Conservation (phyloP, 108 stramenopile species). For the Cyclotella atomus region DNA sequence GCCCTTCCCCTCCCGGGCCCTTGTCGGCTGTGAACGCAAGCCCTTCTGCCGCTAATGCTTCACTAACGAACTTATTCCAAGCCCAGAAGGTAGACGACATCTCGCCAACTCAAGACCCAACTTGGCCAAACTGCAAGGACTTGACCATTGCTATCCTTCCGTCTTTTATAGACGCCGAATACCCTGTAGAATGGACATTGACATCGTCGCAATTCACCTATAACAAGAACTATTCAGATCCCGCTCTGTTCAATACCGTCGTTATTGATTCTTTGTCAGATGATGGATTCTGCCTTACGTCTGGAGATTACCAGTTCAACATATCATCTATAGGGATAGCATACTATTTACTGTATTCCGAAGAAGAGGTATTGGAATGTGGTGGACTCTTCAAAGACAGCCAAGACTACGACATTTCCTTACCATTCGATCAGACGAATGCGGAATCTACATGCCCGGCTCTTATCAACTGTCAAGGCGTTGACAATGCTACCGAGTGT, state of each 20-base stretch:
- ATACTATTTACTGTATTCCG: neutral
- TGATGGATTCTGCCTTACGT: neutral
- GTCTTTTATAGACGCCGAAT: neutral
- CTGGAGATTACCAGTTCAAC: neutral
- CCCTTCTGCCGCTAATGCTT: too few relatives aligned
- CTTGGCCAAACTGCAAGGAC: neutral
- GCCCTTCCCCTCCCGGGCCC: too few relatives aligned
- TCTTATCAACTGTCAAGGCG: neutral
- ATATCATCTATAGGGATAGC: neutral
- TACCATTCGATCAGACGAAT: neutral
- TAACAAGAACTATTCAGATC: neutral
- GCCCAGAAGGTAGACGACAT: too few relatives aligned
- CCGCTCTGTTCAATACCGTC: neutral
- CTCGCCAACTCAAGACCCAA: too few relatives aligned
- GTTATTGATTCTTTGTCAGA: neutral
- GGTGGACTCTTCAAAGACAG: conserved; percentile 1
- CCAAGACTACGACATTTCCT: neutral
- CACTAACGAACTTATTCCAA: too few relatives aligned
- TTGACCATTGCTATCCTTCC: conserved; percentile 1
- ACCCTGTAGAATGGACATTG: neutral
- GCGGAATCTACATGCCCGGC: neutral
- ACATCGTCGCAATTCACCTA: too few relatives aligned
- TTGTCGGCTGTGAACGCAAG: too few relatives aligned
- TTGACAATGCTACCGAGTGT: neutral
- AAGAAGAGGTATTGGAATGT: neutral